These are phyloP conservation scores for Ceratonia siliqua DNA, from an alignment of 306 rosid genomes.

Conservation along the genomic window DNA sequence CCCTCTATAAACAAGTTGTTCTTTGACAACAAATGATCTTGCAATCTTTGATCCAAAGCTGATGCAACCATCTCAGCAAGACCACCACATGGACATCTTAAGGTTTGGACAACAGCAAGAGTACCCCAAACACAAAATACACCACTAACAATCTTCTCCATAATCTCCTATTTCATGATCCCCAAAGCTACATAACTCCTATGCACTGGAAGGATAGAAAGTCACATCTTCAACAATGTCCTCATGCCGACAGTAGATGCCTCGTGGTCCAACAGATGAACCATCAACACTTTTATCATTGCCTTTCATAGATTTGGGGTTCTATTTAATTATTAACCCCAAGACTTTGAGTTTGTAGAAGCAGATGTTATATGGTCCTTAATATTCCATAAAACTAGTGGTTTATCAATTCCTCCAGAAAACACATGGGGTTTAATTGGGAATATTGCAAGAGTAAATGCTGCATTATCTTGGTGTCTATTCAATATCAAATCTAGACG, in stretches of 20 bases:
- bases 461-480: conserved; percentile 99
- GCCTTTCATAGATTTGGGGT: conserved; percentile 71
- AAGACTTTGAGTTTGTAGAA: conserved; percentile 66
- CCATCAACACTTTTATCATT: conserved; percentile 73
- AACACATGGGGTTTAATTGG: conserved; percentile 96
- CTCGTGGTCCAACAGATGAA: conserved; percentile 93
- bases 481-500: conserved; percentile 97
- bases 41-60: conserved; percentile 74
- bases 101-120: conserved; percentile 71
- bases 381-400: conserved; percentile 97
- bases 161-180: conserved; percentile 85
- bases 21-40: conserved; percentile 82
- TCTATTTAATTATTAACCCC: conserved; percentile 73
- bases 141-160: conserved; percentile 70
- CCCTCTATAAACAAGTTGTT: conserved; percentile 78
- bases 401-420: conserved; percentile 96
- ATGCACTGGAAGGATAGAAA: conserved; percentile 93
- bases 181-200: conserved; percentile 99
- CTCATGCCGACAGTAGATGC: conserved; percentile 85
- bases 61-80: conserved; percentile 93
- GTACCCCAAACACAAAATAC: conserved; percentile 85
- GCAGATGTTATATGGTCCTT: conserved; percentile 86
- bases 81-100: conserved; percentile 78
- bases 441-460: conserved; percentile 99
- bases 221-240: conserved; percentile 99